Conservation (phyloP, 2,329 filamentous ascomycete genomes). For the Harringtonia lauricola region DNA sequence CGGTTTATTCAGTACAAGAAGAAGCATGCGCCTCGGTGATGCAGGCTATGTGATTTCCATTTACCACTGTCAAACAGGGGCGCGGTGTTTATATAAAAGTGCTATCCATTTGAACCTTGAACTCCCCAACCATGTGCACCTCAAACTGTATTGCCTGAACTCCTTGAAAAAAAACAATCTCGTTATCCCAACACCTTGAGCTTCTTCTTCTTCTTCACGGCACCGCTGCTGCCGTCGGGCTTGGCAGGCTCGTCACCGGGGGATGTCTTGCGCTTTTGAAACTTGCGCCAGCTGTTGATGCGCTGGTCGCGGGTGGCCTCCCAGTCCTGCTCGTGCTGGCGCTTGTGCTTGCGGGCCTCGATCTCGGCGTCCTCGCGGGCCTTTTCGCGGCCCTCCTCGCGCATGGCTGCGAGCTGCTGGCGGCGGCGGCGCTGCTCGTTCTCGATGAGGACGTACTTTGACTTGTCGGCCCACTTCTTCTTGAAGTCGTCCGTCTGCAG, state of each 20-base stretch:
- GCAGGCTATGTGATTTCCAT: neutral
- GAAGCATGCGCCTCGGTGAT: slow-evolving; percentile 30
- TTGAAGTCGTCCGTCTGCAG: slow-evolving; percentile 75
- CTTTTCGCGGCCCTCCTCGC: slow-evolving; percentile 89
- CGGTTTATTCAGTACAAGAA: slow-evolving; percentile 56
- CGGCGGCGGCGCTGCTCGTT: slow-evolving; percentile 76
- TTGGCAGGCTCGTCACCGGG: slow-evolving; percentile 27
- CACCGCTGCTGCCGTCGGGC: slow-evolving; percentile 21
- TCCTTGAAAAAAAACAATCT: neutral
- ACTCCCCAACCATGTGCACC: too few relatives aligned
- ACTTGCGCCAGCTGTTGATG: slow-evolving; percentile 90
- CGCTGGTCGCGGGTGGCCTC: slow-evolving; percentile 83
- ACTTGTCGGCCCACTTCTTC: slow-evolving; percentile 80
- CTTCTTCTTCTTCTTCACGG: slow-evolving; percentile 55
- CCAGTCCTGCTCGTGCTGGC: slow-evolving; percentile 92
- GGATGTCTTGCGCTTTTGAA: slow-evolving; percentile 48
- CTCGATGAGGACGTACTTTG: slow-evolving; percentile 80
- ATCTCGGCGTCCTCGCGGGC: slow-evolving; percentile 75
- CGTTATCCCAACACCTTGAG: slow-evolving; percentile 48
- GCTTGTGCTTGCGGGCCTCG: slow-evolving; percentile 70
- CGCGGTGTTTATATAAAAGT: too few relatives aligned
- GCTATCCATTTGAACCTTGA: too few relatives aligned
- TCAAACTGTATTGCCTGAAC: too few relatives aligned
- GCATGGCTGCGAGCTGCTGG: slow-evolving; percentile 88
- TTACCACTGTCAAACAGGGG: neutral